Evolutionary conservation across 805 yeast genomes (phyloP).

Genomic region (Schwanniomyces sp.): DNA sequence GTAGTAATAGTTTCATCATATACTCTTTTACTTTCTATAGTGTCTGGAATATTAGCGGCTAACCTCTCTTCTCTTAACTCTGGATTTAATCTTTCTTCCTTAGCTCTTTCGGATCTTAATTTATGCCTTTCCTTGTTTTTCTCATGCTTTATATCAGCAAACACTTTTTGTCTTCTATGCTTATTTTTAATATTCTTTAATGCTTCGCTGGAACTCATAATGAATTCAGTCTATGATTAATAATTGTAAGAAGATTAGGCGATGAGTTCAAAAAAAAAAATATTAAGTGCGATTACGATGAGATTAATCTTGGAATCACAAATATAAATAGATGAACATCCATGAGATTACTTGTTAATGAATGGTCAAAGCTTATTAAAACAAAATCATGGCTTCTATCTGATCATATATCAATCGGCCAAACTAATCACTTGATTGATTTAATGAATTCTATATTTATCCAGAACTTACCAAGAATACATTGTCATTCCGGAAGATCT

Average conservation of each 20-base stretch:
- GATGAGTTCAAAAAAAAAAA: constrained; percentile 1
- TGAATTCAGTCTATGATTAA: neutral
- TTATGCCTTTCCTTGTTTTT: constrained; percentile 76
- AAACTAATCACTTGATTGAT: constrained; percentile 14
- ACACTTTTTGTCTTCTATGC: constrained; percentile 74
- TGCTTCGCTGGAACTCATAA: constrained; percentile 27
- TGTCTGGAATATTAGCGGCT: constrained; percentile 72
- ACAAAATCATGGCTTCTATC: constrained; percentile 15
- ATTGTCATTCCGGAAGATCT: neutral
- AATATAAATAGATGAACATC: neutral
- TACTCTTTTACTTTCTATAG: constrained; percentile 81
- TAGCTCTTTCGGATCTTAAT: constrained; percentile 78
- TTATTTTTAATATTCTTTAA: constrained; percentile 64
- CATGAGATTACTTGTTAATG: constrained; percentile 3
- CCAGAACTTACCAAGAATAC: neutral
- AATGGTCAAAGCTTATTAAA: constrained; percentile 20
- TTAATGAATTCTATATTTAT: constrained; percentile 13
- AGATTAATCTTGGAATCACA: neutral
- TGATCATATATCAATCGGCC: constrained; percentile 21
- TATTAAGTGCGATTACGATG: constrained; percentile 1
- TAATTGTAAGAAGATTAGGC: neutral
- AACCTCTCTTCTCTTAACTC: constrained; percentile 79
- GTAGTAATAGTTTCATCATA: constrained; percentile 78
- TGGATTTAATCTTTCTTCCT: constrained; percentile 82
- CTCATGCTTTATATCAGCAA: constrained; percentile 71